Evolutionary conservation across 1,284 basidiomycete genomes (phyloP), one percentile per base, ranked within the genome.

Genomic region (Cutaneotrichosporon sp.): DNA sequence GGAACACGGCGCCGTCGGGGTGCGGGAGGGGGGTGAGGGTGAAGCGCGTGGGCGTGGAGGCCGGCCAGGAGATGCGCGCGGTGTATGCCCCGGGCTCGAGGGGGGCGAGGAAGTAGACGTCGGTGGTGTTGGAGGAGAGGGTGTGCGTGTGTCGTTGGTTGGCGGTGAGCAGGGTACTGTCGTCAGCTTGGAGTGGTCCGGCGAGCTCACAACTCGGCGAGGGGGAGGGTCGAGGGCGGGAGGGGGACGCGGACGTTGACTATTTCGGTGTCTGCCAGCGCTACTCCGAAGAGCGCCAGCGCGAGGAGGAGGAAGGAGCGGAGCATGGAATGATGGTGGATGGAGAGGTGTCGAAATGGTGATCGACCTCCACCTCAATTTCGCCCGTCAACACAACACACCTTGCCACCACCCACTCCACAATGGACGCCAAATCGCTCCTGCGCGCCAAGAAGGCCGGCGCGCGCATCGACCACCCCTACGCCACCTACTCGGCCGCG

Each of bases 401-500:
- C 7, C 22, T 54, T 43, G 24, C 25, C 25, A 45, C 29, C 47
- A 47, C 33, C 47, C 33, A 49, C n/a, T 24, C 22, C 14, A 33
- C 52, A 11, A 53, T 43, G 27, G 79, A 81, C 73, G 79, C 79
- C 1, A 68, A 71, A 65, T 74, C 79, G 18, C 72, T 81, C 9
- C 67, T 81, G 14, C 65, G 79, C 52, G 79, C 79, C 33, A 74
- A 79, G 58, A 81, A 80, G 67, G 78, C 78, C 9, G 65, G 72
- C 42, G 33, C 73, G n/a, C 61, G 64, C 42, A 72, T 77, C 42
- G 69, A 74, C 29, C 76, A 78, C 63, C 77, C 73, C 11, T 75
- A 79, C 58, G 75, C 78, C 18, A 56, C 65, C 33, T 79, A 79
- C 59, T 70, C 54, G 13, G 67, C 72, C 22, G 43, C 70, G 0